Evolutionary conservation across 352 stramenopile genomes (phyloP), one percentile per base, ranked within the genome.

Genomic region (Globisporangium barbulae): DNA sequence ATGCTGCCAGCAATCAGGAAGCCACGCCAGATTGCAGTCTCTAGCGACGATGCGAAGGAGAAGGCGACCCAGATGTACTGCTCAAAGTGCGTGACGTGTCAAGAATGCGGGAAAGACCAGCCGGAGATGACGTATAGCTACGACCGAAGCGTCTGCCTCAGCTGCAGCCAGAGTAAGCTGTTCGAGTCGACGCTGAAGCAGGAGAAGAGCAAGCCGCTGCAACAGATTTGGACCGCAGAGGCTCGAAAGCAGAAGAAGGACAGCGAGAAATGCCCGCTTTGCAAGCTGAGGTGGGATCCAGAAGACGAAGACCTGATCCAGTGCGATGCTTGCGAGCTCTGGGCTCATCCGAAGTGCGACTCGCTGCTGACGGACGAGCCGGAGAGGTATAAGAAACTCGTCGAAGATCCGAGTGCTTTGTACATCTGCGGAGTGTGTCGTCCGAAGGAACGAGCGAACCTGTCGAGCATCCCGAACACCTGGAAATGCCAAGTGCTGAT

Each of bases 301-400:
- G 74, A 92, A 22, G 81, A 96, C 28, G 83, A 89, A 42, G 88
- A 93, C 15, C 64, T 96, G 2, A 93, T 97, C 49, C 89, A 96
- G 52, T 96, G 89, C 44, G 90, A 97, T 59, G 81, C 76, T 1
- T 96, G 89, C 37, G 88, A 96, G 61, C 76, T 75, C 6, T 96
- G 88, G 88, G 85, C 81, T 1, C 88, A 96, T 62, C 83, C 83
- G n/a, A 71, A 72, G 5, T 96, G 88, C 49, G 88, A 96, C 55
- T 53, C 54, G 0, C 52, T 90, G 6, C 75, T 94, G 9, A 83
- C 75, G 1, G 65, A 76, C 5, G 77, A 95, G 21, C 76, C 83
- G 0, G 72, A 71, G 45, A 78, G 75, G 8, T 92, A 95, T 61
- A 65, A 88, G n/a, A 71, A 56, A 9, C 72, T 94, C 4, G 82